Evolutionary conservation across 2,329 filamentous ascomycete species (phyloP), one percentile per base, ranked within the genome.

Genomic region (Drechslerella stenobrocha): DNA sequence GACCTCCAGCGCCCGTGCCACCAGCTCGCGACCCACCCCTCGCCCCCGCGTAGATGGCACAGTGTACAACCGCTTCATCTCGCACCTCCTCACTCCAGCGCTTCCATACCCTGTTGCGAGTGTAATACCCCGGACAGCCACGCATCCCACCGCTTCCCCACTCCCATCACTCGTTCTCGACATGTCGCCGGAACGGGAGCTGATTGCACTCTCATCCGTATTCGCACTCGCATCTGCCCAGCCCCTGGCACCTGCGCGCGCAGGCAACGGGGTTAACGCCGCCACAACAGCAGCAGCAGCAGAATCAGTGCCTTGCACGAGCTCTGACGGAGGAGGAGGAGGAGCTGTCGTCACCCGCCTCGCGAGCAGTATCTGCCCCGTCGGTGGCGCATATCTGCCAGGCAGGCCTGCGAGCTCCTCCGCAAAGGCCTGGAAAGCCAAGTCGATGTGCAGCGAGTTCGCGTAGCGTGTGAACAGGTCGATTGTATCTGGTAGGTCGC

Each of bases 61-160:
- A 6, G 83, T 77, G 70, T 82, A 85, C 0, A 85, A 75, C 1
- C 83, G 77, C 73, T 85, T 85, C 76, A 85, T 80, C 73, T 85
- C 83, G 70, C 79, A 81, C 18, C 73, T 74, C 11, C 52, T 67
- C 2, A 53, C 24, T 3, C 22, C 20, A 1, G 24, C 40, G 8
- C 26, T 15, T 57, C 6, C 56, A 37, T n/a, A 47, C 18, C 22
- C n/a, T 18, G 70, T 61, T 32, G 64, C 6, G 32, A 52, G 34
- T 9, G 67, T 70, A 15, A 80, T 76, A 1, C 76, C 74, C 11
- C 81, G 78, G 1, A 84, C 72, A 11, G 78, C 81, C 7, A 83
- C 77, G 71, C 80, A 83, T 2, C 82, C 82, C 1, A 83, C 72
- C 2, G 75, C 70, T 58, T 74, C 70, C 46, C 67, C 58, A 30